Conservation (phyloP, 2,329 filamentous ascomycete genomes). For the Aspergillus candidus region DNA sequence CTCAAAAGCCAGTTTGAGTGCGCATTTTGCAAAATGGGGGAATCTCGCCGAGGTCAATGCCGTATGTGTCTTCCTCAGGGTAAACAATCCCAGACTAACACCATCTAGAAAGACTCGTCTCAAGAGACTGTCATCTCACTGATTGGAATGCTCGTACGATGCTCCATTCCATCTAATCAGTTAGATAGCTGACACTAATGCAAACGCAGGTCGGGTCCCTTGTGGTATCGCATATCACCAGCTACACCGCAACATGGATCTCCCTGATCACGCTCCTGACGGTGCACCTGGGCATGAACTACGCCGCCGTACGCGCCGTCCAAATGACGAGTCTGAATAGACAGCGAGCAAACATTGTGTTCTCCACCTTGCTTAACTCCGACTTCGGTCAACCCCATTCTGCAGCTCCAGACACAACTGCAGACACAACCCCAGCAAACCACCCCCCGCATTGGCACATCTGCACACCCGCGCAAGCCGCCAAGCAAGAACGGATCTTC, state of each 20-base stretch:
- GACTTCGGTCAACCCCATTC: slow-evolving; percentile 26
- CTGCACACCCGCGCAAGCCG: slow-evolving; percentile 60
- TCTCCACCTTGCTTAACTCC: slow-evolving; percentile 50
- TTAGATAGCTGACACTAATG: background rate
- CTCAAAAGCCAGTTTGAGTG: slow-evolving; percentile 82
- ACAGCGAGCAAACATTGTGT: slow-evolving; percentile 75
- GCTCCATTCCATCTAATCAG: no score
- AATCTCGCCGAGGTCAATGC: slow-evolving; percentile 93
- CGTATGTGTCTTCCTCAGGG: slow-evolving; percentile 34
- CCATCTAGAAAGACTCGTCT: slow-evolving; percentile 70
- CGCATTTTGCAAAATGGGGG: slow-evolving; percentile 81
- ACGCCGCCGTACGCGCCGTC: slow-evolving; percentile 75
- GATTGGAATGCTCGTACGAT: slow-evolving; percentile 67
- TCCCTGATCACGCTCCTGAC: slow-evolving; percentile 66
- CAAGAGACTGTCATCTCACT: slow-evolving; percentile 92
- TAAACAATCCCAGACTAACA: background rate
- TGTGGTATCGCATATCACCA: slow-evolving; percentile 69
- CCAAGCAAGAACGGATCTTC: slow-evolving; percentile 54
- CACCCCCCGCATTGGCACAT: slow-evolving; percentile 2
- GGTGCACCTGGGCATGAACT: slow-evolving; percentile 78
- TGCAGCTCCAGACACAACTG: background rate
- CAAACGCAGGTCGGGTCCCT: slow-evolving; percentile 60
- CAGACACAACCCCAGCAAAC: background rate
- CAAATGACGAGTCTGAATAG: slow-evolving; percentile 78
- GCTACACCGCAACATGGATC: slow-evolving; percentile 65